These are phyloP conservation scores for Aspergillus uvarum DNA, from an alignment of 2,329 filamentous ascomycete genomes.

Conservation along the genomic window DNA sequence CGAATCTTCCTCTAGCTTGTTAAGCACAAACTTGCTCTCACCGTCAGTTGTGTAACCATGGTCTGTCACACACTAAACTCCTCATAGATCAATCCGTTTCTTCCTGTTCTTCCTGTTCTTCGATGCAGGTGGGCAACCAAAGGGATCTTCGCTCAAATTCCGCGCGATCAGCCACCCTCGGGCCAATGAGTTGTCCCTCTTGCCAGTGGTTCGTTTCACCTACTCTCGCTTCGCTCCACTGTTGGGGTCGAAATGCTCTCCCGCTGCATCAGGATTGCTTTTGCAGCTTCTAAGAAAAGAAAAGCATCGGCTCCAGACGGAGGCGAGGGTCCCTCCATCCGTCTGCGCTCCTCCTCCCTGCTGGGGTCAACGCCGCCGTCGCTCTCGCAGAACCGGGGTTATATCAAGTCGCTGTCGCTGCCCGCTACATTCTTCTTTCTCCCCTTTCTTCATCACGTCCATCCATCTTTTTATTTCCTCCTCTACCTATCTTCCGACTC, in stretches of 20 bases:
- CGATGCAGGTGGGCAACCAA: not conserved
- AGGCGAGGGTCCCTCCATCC: not conserved
- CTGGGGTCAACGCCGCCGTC: not conserved
- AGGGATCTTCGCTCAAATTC: constrained; percentile 1
- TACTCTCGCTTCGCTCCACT: constrained; percentile 3
- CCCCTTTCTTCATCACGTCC: not conserved
- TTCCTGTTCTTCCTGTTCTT: not conserved
- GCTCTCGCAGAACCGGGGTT: constrained; percentile 7
- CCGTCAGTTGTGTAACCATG: not conserved
- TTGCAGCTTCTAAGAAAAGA: not conserved
- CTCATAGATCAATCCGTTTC: too few species aligned
- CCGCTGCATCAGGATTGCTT: not conserved
- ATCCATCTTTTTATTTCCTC: not conserved
- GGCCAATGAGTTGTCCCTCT: not conserved
- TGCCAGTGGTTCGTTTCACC: constrained; percentile 3
- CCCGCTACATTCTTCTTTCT: constrained; percentile 2
- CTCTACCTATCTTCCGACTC: not conserved
- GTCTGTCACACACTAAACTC: not conserved
- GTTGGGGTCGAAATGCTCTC: constrained; percentile 6
- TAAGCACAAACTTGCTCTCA: not conserved
- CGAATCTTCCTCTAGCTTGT: not conserved
- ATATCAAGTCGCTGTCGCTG: constrained; percentile 8
- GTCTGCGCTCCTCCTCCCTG: not conserved
- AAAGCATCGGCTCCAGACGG: not conserved
- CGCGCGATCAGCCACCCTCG: not conserved